Base-by-base conservation (phyloP, 805 yeast genomes). In the Hanseniaspora clermontiae region DNA sequence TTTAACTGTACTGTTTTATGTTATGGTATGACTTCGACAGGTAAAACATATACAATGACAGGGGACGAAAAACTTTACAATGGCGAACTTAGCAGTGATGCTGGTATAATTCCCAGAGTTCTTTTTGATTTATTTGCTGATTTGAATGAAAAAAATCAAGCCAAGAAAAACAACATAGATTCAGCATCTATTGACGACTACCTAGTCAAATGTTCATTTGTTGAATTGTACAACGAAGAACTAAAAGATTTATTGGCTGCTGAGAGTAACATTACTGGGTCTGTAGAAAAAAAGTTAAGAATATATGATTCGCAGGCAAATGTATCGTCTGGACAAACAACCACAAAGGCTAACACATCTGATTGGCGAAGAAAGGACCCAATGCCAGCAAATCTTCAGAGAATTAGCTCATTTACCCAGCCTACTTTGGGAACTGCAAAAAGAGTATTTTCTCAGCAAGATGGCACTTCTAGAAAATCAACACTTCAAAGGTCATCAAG, bases 1-100 rank as follows among this genome's bases (percentile, higher is more conserved):
- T 84, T 82, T 65, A 87, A 87, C 65, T 87, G 89, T 61, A 84
- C 95, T 0, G 76, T 87, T 32, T 74, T 88, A 61, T 95, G 93
- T 0, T 89, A 89, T 69, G 96, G 96, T 5, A 95, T 87, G 76
- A 88, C 95, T 0, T 93, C 95, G 1, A 85, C 95, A 0, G 95
- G 95, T 29, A 88, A 87, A 63, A 87, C 96, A 0, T 81, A 81
- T 65, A 74, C 86, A 12, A 81, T 81, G 93, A 80, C 85, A 1
- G 95, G 95, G 5, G 84, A 85, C 47, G 73, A 77, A 51, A 61
- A 64, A 32, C 50, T 65, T 37, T 62, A 65, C 47, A 64, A 64
- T 50, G 68, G 67, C 24, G 64, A 67, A 52, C 59, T 76, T 37
- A 69, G 72, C 50, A 74, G 74, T 19, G 68, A 75, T 29, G 84